A percentile compares a stretch with the other conserved stretches of the same genome.
These are phyloP conservation scores for Alternaria sp. DNA, from an alignment of 2,329 filamentous ascomycete species.

Conservation along the genomic window DNA sequence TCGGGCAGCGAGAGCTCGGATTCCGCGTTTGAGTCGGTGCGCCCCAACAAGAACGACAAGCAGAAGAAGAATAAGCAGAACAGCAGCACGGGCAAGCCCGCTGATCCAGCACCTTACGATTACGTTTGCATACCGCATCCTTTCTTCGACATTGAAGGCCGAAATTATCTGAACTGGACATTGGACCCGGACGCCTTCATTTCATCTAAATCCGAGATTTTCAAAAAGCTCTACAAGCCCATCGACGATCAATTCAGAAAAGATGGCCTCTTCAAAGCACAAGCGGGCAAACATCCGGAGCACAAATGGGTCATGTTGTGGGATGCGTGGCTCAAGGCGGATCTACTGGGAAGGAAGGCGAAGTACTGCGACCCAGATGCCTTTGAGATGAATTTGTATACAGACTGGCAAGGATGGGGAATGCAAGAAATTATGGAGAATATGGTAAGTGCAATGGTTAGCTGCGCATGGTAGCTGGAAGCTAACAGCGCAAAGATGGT, in stretches of 20 bases:
- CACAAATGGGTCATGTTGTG: constrained; percentile 32
- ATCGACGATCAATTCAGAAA: constrained; percentile 9
- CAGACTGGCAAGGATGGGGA: constrained; percentile 18
- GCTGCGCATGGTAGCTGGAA: not conserved
- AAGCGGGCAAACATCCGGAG: constrained; percentile 8
- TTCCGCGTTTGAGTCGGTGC: constrained; percentile 6
- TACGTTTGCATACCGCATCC: constrained; percentile 24
- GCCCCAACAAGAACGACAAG: not conserved
- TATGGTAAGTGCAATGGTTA: constrained; percentile 5
- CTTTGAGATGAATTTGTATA: constrained; percentile 23
- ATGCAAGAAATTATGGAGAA: constrained; percentile 22
- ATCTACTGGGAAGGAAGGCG: not conserved
- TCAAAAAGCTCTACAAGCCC: constrained; percentile 3
- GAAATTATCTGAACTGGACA: constrained; percentile 7
- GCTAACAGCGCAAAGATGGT: constrained; percentile 11
- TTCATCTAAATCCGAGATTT: constrained; percentile 2
- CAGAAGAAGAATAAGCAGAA: not conserved
- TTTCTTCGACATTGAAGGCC: constrained; percentile 17
- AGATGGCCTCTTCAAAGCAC: constrained; percentile 4
- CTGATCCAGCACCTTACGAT: constrained; percentile 6
- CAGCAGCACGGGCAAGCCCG: not conserved
- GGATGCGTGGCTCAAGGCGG: constrained; percentile 14
- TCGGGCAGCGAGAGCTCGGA: constrained; percentile 10
- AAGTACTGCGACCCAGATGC: constrained; percentile 21
- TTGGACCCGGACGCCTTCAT: constrained; percentile 1